A percentile compares a stretch with the other conserved stretches of the same genome.
These are phyloP conservation scores for Psidium guajava DNA, from an alignment of 345 rosid species.

Conservation along the genomic window DNA sequence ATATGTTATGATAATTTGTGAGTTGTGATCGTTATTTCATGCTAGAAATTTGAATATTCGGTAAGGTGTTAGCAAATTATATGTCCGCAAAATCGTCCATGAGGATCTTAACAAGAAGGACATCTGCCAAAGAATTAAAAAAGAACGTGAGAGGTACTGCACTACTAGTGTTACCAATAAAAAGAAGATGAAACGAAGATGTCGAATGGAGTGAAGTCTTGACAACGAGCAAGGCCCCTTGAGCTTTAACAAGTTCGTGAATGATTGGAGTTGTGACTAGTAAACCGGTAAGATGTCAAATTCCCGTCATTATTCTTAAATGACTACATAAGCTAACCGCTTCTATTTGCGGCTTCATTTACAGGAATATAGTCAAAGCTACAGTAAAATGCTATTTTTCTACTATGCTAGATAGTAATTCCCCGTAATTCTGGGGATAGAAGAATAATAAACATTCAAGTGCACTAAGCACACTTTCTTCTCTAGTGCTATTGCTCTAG, in stretches of 20 bases:
- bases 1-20: background rate
- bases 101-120: background rate
- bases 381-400: background rate
- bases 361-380: background rate
- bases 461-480: background rate
- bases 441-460: slow-evolving; percentile 3
- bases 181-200: background rate
- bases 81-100: background rate
- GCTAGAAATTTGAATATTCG: background rate
- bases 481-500: slow-evolving; percentile 16
- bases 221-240: background rate
- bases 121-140: background rate
- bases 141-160: background rate
- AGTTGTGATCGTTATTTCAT: background rate
- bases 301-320: background rate
- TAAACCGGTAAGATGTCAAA: background rate
- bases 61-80: background rate
- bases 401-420: background rate
- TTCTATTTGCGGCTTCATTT: background rate
- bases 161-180: background rate
- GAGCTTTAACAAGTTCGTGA: background rate
- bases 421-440: slow-evolving; percentile 12
- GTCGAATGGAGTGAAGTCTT: background rate
- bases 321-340: background rate
- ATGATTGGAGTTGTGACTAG: background rate